phyloP scores from a whole-genome alignment of 257 asterid genomes.

The Solanum commersonii region DNA sequence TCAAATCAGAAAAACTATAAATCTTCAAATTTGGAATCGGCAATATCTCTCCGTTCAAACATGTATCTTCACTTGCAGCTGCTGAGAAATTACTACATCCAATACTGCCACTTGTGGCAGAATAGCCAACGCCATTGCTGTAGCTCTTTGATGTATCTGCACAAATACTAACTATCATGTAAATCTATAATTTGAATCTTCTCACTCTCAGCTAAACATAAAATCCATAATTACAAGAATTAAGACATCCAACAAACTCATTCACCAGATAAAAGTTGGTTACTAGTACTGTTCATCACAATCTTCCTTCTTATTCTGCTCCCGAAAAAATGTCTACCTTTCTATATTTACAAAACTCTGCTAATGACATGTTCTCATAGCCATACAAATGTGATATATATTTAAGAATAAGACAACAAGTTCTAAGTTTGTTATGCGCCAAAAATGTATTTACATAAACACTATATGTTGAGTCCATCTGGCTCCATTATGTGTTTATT shows the following conservation, averaged over 20 bases:
- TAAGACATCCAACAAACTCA: neutral
- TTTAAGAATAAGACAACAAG: neutral
- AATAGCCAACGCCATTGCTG: slow-evolving; percentile 20
- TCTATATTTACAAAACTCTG: neutral
- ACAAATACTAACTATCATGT: neutral
- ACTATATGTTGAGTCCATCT: neutral
- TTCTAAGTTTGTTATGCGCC: neutral
- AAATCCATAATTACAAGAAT: neutral
- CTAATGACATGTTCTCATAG: neutral
- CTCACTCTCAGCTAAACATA: neutral
- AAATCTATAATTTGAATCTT: neutral
- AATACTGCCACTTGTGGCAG: slow-evolving; percentile 20
- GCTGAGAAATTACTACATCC: slow-evolving; percentile 27
- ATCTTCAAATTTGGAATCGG: slow-evolving; percentile 17
- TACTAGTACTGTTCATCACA: neutral
- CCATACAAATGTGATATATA: neutral
- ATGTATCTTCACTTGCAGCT: slow-evolving; percentile 20
- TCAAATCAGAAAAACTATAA: slow-evolving; percentile 27
- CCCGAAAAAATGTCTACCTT: neutral
- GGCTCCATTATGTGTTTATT: neutral
- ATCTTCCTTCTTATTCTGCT: neutral
- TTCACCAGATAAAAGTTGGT: neutral
- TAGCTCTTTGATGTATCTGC: slow-evolving; percentile 40
- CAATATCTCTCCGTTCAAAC: slow-evolving; percentile 24
- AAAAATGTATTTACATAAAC: neutral